Percentiles rank a stretch among this genome's conserved stretches.
Conservation (phyloP, 139 green algal genomes). For the Chlamydomonas sp. region DNA sequence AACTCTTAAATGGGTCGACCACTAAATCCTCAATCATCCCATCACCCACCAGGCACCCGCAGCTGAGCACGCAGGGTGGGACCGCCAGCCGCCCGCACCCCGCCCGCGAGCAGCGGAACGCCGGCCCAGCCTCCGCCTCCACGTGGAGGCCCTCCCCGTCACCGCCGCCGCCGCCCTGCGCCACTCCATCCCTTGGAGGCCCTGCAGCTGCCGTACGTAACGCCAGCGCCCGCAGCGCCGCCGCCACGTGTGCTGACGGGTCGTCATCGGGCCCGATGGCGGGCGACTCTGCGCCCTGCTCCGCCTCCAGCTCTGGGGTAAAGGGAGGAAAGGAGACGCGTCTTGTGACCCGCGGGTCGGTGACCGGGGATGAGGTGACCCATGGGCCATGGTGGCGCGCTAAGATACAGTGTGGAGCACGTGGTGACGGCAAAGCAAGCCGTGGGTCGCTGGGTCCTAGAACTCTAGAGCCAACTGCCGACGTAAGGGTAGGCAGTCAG, state of each 20-base stretch:
- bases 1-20: too few relatives aligned
- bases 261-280: not conserved
- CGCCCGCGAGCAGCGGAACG: not conserved
- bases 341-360: too few relatives aligned
- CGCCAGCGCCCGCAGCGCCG: too few relatives aligned
- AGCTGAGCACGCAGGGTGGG: constrained; percentile 28
- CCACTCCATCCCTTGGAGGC: too few relatives aligned
- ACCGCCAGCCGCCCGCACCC: not conserved
- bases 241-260: not conserved
- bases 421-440: too few relatives aligned
- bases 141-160: not conserved
- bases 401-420: not conserved
- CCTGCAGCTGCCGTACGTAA: too few relatives aligned
- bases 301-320: constrained; percentile 13
- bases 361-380: not conserved
- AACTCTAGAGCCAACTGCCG: too few relatives aligned
- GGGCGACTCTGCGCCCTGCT: constrained; percentile 16
- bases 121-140: not conserved
- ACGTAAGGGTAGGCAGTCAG: too few relatives aligned
- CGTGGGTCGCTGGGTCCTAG: too few relatives aligned
- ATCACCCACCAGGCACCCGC: constrained; percentile 6
- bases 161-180: too few relatives aligned
- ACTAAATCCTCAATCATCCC: too few relatives aligned
- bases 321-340: too few relatives aligned
- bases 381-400: not conserved